A percentile compares a stretch with the other conserved stretches of the same genome.
Evolutionary conservation across 2,329 filamentous ascomycete species (phyloP).

Genomic region (Purpureocillium lavendulum): DNA sequence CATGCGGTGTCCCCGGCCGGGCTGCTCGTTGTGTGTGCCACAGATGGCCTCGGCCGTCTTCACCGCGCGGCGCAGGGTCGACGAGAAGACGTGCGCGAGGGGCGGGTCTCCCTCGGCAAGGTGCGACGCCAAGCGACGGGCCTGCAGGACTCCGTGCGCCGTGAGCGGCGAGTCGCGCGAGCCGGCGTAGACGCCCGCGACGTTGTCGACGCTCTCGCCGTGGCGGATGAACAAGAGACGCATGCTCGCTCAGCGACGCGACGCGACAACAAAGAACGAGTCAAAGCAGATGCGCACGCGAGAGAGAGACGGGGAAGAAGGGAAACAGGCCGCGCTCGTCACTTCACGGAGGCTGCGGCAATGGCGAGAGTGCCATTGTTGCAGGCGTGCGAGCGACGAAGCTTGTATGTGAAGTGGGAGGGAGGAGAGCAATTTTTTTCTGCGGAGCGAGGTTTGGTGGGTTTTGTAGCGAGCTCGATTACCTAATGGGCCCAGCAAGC

Average conservation of each 20-base stretch:
- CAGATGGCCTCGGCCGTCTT: constrained; percentile 62
- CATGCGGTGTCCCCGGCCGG: constrained; percentile 3
- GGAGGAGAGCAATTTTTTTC: neutral
- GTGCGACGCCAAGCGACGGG: constrained; percentile 59
- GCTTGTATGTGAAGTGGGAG: neutral
- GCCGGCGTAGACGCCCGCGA: constrained; percentile 70
- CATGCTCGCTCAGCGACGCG: constrained; percentile 13
- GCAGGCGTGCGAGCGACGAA: too few relatives aligned
- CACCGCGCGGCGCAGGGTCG: constrained; percentile 65
- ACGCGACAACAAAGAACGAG: neutral
- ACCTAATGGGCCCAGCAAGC: too few relatives aligned
- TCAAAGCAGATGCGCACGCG: too few relatives aligned
- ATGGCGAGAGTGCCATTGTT: neutral
- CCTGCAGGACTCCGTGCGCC: constrained; percentile 72
- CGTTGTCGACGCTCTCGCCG: constrained; percentile 86
- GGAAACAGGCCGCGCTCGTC: too few relatives aligned
- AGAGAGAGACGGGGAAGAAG: too few relatives aligned
- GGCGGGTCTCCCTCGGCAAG: constrained; percentile 31
- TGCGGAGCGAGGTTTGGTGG: neutral
- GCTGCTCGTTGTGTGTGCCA: constrained; percentile 37
- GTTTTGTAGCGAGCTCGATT: too few relatives aligned
- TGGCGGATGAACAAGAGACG: constrained; percentile 71
- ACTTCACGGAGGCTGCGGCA: neutral
- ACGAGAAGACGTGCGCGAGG: constrained; percentile 65
- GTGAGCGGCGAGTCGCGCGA: constrained; percentile 74